Conservation (phyloP, 2,329 filamentous ascomycete genomes). For the Pezicula radicicola region DNA sequence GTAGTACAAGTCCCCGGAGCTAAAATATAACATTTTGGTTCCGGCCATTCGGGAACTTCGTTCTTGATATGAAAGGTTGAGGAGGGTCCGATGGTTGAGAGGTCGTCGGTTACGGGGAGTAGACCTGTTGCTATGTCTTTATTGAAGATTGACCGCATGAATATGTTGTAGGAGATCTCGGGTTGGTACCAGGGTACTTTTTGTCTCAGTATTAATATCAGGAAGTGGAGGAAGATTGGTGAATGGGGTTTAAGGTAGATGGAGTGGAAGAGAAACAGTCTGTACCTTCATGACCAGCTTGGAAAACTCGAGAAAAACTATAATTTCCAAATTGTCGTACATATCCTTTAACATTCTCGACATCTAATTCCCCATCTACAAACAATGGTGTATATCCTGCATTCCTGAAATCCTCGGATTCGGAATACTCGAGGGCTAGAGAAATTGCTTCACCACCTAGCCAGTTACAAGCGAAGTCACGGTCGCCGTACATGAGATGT, state of each 20-base stretch:
- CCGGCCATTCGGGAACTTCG: constrained; percentile 32
- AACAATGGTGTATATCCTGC: constrained; percentile 70
- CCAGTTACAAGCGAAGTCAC: constrained; percentile 56
- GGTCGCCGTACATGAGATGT: constrained; percentile 64
- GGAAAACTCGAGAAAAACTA: constrained; percentile 60
- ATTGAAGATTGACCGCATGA: constrained; percentile 44
- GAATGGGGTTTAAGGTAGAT: background rate
- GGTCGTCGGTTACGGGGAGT: constrained; percentile 30
- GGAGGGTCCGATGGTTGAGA: constrained; percentile 33
- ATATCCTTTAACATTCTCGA: constrained; percentile 33
- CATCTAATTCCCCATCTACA: constrained; percentile 64
- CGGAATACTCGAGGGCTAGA: constrained; percentile 40
- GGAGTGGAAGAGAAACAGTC: constrained; percentile 6
- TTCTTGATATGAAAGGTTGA: constrained; percentile 40
- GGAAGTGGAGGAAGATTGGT: background rate
- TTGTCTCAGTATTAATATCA: constrained; percentile 23
- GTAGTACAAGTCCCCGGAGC: constrained; percentile 37
- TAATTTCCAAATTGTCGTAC: constrained; percentile 73
- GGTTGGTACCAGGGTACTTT: constrained; percentile 47
- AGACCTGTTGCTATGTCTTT: constrained; percentile 50
- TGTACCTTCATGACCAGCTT: constrained; percentile 54
- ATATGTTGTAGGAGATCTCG: constrained; percentile 46
- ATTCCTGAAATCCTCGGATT: constrained; percentile 47
- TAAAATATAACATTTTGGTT: constrained; percentile 41
- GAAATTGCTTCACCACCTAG: constrained; percentile 56